Conservation (phyloP, 257 asterid genomes). For the Verbena officinalis region DNA sequence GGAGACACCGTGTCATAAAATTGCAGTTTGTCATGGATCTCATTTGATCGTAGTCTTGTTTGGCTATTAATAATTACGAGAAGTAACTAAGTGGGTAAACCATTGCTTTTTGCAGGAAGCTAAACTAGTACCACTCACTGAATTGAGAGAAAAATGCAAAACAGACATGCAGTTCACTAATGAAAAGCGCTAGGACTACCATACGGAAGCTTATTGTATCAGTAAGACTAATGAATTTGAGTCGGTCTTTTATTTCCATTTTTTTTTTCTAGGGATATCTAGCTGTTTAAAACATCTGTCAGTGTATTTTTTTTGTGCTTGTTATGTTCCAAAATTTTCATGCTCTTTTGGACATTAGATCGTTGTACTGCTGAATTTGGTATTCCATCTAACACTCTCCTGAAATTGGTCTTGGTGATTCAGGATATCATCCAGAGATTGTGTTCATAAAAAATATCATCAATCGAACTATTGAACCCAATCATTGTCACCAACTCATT, state of each 20-base stretch:
- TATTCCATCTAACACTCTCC: too few species aligned
- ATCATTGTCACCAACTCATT: too few species aligned
- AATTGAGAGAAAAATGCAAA: slow-evolving; percentile 61
- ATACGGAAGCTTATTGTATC: slow-evolving; percentile 13
- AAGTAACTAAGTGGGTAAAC: not conserved
- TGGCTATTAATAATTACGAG: not conserved
- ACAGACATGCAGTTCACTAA: slow-evolving; percentile 42
- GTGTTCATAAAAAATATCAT: too few species aligned
- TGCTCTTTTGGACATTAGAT: not conserved
- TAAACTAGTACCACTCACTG: slow-evolving; percentile 50
- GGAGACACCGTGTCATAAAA: not conserved
- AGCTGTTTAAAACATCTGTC: not conserved
- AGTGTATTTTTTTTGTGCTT: not conserved
- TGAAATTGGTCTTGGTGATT: too few species aligned
- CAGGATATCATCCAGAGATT: too few species aligned
- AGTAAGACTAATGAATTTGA: slow-evolving; percentile 21
- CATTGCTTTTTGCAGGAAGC: slow-evolving; percentile 52
- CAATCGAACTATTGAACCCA: too few species aligned
- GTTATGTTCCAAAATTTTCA: not conserved
- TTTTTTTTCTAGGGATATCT: not conserved
- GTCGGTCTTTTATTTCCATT: not conserved
- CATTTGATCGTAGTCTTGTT: not conserved
- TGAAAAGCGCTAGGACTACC: slow-evolving; percentile 35
- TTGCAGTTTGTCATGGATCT: not conserved
- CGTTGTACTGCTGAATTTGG: not conserved